Conservation (phyloP, 2,329 filamentous ascomycete species). For the Nemania diffusa region DNA sequence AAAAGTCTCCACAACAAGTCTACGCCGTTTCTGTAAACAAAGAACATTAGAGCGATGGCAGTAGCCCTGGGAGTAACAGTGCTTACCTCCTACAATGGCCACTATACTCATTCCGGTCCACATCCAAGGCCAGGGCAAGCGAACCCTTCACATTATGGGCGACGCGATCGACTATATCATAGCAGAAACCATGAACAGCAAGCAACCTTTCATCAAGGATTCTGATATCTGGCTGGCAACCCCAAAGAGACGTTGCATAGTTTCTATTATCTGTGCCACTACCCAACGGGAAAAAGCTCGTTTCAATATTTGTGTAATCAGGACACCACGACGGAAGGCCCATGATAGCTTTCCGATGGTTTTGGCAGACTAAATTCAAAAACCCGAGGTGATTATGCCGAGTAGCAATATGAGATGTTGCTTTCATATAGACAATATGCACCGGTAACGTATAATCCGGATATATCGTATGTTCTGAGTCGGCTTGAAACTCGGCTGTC, state of each 20-base stretch:
- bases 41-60: background rate
- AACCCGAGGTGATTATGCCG: slow-evolving; percentile 4
- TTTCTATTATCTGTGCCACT: background rate
- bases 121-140: background rate
- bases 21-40: background rate
- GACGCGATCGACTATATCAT: background rate
- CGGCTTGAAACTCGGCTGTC: slow-evolving; percentile 1
- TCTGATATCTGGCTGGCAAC: background rate
- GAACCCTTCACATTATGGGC: background rate
- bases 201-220: background rate
- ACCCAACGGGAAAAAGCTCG: background rate
- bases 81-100: background rate
- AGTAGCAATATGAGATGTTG: slow-evolving; percentile 6
- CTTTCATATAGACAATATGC: background rate
- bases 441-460: slow-evolving; percentile 8
- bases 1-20: slow-evolving; percentile 5
- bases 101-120: background rate
- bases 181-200: background rate
- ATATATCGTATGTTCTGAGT: background rate
- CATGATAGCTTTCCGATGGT: background rate
- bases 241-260: background rate
- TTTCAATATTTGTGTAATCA: background rate
- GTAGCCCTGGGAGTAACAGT: background rate
- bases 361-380: background rate
- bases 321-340: slow-evolving; percentile 10